Percentiles rank a stretch among this genome's conserved stretches.
phyloP scores from a whole-genome alignment of 306 rosid genomes.

The Vigna nakashimae region DNA sequence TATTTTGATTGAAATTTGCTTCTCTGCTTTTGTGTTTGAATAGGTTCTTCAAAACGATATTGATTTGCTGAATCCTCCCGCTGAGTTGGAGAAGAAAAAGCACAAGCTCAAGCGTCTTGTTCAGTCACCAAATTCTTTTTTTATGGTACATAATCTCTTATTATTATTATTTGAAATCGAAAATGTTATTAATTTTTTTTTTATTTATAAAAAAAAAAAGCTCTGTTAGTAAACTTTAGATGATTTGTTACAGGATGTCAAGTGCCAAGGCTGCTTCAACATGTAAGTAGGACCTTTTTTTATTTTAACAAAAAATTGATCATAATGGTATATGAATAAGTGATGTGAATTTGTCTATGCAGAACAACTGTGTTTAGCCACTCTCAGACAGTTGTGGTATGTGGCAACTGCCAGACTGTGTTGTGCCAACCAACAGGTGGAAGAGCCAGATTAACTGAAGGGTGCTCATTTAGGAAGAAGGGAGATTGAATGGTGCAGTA shows the following conservation, averaged over 20 bases:
- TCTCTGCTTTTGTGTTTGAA: background rate
- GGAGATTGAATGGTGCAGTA: constrained; percentile 44
- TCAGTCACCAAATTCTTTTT: constrained; percentile 61
- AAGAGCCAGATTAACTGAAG: constrained; percentile 54
- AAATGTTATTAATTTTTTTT: background rate
- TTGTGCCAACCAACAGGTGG: constrained; percentile 67
- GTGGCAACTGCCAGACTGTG: constrained; percentile 61
- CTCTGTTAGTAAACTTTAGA: background rate
- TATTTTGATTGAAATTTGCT: too few species aligned
- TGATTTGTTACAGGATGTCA: constrained; percentile 53
- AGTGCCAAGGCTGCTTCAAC: constrained; percentile 64
- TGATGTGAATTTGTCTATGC: constrained; percentile 8
- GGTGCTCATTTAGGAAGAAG: constrained; percentile 63
- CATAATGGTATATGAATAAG: background rate
- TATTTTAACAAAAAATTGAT: background rate
- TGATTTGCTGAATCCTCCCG: constrained; percentile 61
- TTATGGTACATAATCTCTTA: constrained; percentile 47
- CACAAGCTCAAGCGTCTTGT: constrained; percentile 65
- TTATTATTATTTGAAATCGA: too few species aligned
- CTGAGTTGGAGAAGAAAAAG: constrained; percentile 58
- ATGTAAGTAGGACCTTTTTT: constrained; percentile 44
- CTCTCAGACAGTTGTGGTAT: constrained; percentile 64
- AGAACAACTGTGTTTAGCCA: constrained; percentile 66
- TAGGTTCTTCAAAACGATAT: constrained; percentile 64
- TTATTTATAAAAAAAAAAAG: background rate